Percentiles rank a stretch among this genome's conserved stretches.
phyloP scores from a whole-genome alignment of 805 yeast species.

The Suhomyces kilbournensis region DNA sequence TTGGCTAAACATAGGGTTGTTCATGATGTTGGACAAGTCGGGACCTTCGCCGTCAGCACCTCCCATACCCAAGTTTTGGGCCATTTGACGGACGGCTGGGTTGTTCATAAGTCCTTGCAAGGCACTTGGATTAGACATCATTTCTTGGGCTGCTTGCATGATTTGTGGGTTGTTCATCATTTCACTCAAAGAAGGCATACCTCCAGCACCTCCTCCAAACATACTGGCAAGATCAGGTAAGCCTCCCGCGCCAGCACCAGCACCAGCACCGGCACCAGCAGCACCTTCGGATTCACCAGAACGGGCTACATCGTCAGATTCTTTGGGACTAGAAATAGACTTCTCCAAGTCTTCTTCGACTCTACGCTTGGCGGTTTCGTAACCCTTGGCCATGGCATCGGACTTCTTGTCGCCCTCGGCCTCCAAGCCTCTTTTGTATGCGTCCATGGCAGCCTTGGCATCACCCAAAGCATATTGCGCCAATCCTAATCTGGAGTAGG shows the following conservation, averaged over 20 bases:
- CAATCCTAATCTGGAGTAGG: conserved; percentile 90
- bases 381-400: conserved; percentile 89
- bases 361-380: conserved; percentile 87
- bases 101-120: conserved; percentile 71
- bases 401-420: conserved; percentile 82
- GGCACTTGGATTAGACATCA: conserved; percentile 85
- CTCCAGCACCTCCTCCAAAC: conserved; percentile 69
- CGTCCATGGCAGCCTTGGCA: conserved; percentile 82
- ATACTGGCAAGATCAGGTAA: conserved; percentile 73
- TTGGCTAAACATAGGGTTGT: conserved; percentile 70
- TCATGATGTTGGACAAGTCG: conserved; percentile 67
- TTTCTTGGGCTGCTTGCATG: conserved; percentile 81
- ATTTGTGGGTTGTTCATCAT: conserved; percentile 89
- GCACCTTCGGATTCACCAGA: conserved; percentile 18
- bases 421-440: conserved; percentile 83
- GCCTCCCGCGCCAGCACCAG: conserved; percentile 49
- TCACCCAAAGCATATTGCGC: conserved; percentile 96
- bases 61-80: conserved; percentile 69
- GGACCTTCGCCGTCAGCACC: conserved; percentile 50
- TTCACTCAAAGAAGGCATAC: conserved; percentile 64
- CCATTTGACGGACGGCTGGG: conserved; percentile 83
- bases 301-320: conserved; percentile 9
- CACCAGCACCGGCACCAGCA: conserved; percentile 33
- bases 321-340: conserved; percentile 28
- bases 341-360: conserved; percentile 69